phyloP scores from a whole-genome alignment of 164 flowering plant species.

The Cinnamomum micranthum region DNA sequence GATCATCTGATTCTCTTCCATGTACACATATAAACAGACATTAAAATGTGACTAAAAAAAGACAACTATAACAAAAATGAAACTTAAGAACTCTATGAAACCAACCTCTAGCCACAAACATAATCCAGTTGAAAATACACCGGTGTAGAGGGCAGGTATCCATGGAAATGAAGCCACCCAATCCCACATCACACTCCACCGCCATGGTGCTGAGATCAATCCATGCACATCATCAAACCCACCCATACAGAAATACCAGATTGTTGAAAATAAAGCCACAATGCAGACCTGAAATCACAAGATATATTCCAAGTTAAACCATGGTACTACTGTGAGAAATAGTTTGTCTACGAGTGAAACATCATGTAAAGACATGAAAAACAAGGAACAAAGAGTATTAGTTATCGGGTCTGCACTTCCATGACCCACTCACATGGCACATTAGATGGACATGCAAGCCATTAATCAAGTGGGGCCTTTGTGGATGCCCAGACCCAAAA shows the following conservation, averaged over 20 bases:
- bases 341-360: not conserved
- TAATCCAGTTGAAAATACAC: constrained; percentile 66
- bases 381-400: not conserved
- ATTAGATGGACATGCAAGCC: not conserved
- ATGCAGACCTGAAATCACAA: constrained; percentile 44
- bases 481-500: not conserved
- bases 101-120: constrained; percentile 91
- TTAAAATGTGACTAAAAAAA: too few relatives aligned
- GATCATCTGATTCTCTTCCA: too few relatives aligned
- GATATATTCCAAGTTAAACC: constrained; percentile 2
- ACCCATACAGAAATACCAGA: constrained; percentile 55
- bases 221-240: constrained; percentile 28
- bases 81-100: not conserved
- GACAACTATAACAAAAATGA: not conserved
- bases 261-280: constrained; percentile 50
- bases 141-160: constrained; percentile 86
- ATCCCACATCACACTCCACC: constrained; percentile 40
- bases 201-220: constrained; percentile 41
- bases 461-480: not conserved
- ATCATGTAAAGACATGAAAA: not conserved
- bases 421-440: not conserved
- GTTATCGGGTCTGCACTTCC: not conserved
- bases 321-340: not conserved
- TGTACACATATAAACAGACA: too few relatives aligned
- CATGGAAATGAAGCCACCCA: constrained; percentile 64